These are phyloP conservation scores for Trichophyton benhamiae DNA, from an alignment of 2,329 filamentous ascomycete genomes.

Conservation along the genomic window DNA sequence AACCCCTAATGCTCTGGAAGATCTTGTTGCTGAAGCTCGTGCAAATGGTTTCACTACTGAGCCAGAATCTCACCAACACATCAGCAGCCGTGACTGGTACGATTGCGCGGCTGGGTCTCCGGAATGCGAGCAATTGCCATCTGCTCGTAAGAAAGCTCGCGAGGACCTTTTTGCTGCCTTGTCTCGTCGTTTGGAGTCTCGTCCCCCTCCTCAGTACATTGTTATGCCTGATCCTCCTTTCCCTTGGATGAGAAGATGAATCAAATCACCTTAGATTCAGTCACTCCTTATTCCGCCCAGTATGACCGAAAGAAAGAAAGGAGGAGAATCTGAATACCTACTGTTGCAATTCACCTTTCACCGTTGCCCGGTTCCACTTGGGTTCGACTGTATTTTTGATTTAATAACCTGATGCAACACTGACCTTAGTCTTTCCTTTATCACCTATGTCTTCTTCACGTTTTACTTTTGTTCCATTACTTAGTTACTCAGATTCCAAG, in stretches of 20 bases:
- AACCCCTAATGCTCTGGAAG: neutral
- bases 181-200: neutral
- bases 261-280: neutral
- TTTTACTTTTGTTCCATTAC: too few relatives aligned
- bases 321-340: neutral
- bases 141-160: neutral
- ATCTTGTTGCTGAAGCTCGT: neutral
- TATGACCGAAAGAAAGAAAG: neutral
- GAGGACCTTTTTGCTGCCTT: neutral
- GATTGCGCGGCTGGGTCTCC: neutral
- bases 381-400: too few relatives aligned
- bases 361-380: too few relatives aligned
- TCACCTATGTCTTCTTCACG: too few relatives aligned
- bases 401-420: too few relatives aligned
- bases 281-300: neutral
- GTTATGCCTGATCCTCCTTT: neutral
- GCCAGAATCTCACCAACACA: neutral
- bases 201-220: neutral
- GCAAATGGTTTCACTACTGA: neutral
- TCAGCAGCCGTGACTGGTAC: neutral
- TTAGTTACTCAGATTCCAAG: too few relatives aligned
- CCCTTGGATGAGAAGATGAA: neutral
- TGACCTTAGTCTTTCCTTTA: too few relatives aligned
- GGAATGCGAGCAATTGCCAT: neutral
- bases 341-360: too few relatives aligned